Percentiles rank a stretch among this genome's conserved stretches.
Conservation (phyloP, 768 basidiomycete species). For the Terana coerulea region DNA sequence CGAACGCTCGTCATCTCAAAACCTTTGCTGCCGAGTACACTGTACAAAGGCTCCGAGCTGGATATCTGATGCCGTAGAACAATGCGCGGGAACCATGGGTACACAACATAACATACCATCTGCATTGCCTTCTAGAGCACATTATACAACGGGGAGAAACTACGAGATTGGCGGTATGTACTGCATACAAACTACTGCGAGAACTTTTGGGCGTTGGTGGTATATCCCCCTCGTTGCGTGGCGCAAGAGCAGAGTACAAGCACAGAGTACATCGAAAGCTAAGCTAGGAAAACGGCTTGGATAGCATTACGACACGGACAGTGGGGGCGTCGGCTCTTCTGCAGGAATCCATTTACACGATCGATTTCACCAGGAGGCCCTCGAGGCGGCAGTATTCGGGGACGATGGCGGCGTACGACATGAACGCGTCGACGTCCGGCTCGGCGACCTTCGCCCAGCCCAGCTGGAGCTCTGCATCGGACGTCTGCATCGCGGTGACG, state of each 20-base stretch:
- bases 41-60: no score
- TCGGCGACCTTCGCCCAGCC: constrained; percentile 82
- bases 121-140: no score
- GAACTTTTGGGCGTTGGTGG: no score
- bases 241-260: constrained; percentile 6
- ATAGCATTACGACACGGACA: not conserved
- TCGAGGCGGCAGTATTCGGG: constrained; percentile 82
- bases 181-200: no score
- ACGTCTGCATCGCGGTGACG: constrained; percentile 66
- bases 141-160: no score
- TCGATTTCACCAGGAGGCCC: constrained; percentile 63
- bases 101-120: no score
- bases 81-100: no score
- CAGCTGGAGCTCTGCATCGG: constrained; percentile 67
- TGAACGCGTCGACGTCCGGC: constrained; percentile 78
- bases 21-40: no score
- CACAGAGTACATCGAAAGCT: constrained; percentile 10
- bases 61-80: no score
- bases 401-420: constrained; percentile 82
- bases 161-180: no score
- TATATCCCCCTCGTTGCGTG: no score
- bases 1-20: no score
- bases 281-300: constrained; percentile 5
- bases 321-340: not conserved
- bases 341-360: constrained; percentile 3